Percentiles rank a stretch among this genome's conserved stretches.
Evolutionary conservation across 108 stramenopile genomes (phyloP).

Genomic region (Pseudonitzschia pungens): DNA sequence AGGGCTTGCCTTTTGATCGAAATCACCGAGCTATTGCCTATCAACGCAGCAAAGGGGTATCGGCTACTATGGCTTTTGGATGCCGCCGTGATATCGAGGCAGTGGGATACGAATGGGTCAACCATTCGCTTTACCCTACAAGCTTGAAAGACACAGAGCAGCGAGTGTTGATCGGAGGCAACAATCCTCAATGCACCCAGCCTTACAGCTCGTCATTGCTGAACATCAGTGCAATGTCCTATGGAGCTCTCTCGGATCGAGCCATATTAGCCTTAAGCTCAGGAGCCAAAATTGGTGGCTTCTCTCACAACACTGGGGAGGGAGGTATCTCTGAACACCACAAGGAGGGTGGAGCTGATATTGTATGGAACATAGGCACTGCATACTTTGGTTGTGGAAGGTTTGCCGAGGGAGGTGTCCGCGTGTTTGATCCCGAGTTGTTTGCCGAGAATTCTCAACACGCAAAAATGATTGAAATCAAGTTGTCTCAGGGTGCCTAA

Average conservation of each 20-base stretch:
- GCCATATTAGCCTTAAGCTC: conserved; percentile 77
- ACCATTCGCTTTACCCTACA: conserved; percentile 48
- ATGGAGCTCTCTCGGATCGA: conserved; percentile 78
- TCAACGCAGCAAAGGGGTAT: conserved; percentile 66
- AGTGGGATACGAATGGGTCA: conserved; percentile 78
- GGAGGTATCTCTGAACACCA: conserved; percentile 69
- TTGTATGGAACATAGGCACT: conserved; percentile 92
- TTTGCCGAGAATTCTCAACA: conserved; percentile 55
- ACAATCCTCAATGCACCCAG: conserved; percentile 43
- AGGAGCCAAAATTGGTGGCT: conserved; percentile 75
- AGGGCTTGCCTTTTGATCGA: conserved; percentile 71
- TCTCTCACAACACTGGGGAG: conserved; percentile 94
- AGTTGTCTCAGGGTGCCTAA: conserved; percentile 91
- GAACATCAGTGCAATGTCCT: conserved; percentile 88
- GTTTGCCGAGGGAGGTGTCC: conserved; percentile 31
- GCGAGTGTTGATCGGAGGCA: conserved; percentile 54
- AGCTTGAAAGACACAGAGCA: conserved; percentile 26
- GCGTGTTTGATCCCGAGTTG: conserved; percentile 63
- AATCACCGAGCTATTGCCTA: conserved; percentile 67
- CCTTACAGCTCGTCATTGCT: conserved; percentile 72
- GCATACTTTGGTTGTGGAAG: conserved; percentile 89
- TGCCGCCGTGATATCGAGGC: conserved; percentile 53
- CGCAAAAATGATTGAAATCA: conserved; percentile 88
- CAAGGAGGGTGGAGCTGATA: conserved; percentile 71
- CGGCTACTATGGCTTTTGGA: conserved; percentile 68